Evolutionary conservation across 371 early-diverging fungal genomes (phyloP).

Genomic region (Dinochytrium kinnereticum): DNA sequence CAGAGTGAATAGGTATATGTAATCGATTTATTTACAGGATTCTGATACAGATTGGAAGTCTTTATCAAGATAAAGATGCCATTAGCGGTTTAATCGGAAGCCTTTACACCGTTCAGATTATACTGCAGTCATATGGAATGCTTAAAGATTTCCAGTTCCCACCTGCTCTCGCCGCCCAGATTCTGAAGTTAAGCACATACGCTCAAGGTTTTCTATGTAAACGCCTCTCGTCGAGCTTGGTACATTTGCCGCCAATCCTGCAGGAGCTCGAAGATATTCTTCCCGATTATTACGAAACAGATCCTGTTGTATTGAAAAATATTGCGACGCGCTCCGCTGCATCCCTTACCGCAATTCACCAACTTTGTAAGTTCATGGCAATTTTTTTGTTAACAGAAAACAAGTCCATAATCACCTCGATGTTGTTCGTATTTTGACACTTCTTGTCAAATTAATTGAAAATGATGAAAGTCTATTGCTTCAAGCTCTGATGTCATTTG

Average conservation of each 20-base stretch:
- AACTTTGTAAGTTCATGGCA: background rate
- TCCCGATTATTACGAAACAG: background rate
- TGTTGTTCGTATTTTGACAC: background rate
- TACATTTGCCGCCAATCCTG: background rate
- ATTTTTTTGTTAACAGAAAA: background rate
- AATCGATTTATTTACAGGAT: no score
- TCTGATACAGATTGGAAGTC: no score
- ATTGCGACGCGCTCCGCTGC: background rate
- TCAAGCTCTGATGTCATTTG: background rate
- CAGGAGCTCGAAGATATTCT: background rate
- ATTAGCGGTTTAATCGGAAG: background rate
- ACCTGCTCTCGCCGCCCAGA: background rate
- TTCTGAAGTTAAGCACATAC: background rate
- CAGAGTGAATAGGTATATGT: conserved; percentile 14
- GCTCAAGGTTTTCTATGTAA: background rate
- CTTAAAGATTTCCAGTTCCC: background rate
- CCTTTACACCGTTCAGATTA: background rate
- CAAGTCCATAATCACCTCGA: background rate
- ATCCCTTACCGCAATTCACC: background rate
- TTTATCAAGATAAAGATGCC: background rate
- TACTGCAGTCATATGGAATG: background rate
- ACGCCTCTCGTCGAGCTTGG: background rate
- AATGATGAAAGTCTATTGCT: background rate
- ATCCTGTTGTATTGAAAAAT: background rate
- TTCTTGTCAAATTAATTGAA: background rate